Conservation (phyloP, 768 basidiomycete species). For the Hericium alpestre region DNA sequence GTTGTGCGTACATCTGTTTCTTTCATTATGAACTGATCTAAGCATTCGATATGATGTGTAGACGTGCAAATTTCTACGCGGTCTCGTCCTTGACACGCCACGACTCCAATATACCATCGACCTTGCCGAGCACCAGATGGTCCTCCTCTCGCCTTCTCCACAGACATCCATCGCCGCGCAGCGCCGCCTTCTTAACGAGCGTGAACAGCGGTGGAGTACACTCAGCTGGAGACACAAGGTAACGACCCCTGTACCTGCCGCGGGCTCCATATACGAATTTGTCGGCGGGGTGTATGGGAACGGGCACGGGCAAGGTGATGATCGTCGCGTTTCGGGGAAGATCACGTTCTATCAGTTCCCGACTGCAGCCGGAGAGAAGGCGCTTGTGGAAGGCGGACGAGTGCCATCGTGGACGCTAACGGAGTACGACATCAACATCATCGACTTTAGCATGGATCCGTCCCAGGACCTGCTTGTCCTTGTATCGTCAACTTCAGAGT, state of each 20-base stretch:
- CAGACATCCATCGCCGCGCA: constrained; percentile 29
- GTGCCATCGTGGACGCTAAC: constrained; percentile 32
- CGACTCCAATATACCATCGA: constrained; percentile 40
- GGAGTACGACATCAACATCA: constrained; percentile 31
- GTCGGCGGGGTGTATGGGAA: constrained; percentile 40
- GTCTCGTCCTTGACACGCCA: neutral
- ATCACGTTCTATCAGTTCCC: constrained; percentile 45
- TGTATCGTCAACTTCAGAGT: constrained; percentile 23
- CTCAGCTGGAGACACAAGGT: constrained; percentile 29
- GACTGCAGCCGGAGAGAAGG: neutral
- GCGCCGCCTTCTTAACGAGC: constrained; percentile 28
- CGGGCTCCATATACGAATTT: constrained; percentile 42
- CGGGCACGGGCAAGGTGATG: constrained; percentile 31
- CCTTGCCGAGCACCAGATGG: constrained; percentile 35
- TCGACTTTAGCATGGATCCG: constrained; percentile 51
- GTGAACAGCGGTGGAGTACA: constrained; percentile 39
- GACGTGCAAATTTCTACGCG: neutral
- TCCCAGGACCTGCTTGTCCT: constrained; percentile 44
- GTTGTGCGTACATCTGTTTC: constrained; percentile 15
- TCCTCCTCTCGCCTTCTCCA: constrained; percentile 23
- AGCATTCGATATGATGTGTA: neutral
- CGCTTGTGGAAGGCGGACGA: constrained; percentile 15
- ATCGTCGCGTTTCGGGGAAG: constrained; percentile 13
- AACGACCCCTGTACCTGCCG: constrained; percentile 29
- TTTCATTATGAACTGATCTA: neutral